A percentile compares a stretch with the other conserved stretches of the same genome.
phyloP scores from a whole-genome alignment of 2,329 filamentous ascomycete genomes.

The Chaetoscypha palmicola region DNA sequence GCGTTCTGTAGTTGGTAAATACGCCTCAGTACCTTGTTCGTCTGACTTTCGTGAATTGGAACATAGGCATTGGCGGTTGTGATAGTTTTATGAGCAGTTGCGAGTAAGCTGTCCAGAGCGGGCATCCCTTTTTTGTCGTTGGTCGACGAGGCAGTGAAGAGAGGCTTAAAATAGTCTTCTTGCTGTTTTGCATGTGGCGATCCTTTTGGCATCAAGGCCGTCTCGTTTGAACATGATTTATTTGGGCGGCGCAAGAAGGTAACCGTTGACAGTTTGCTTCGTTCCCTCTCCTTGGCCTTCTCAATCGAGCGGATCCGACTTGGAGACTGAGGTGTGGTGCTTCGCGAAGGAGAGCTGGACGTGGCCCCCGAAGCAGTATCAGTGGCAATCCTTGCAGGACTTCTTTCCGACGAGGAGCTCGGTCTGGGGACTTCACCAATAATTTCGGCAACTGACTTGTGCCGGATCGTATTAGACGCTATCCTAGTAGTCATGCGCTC shows the following conservation, averaged over 20 bases:
- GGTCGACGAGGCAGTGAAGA: constrained; percentile 49
- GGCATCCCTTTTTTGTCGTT: constrained; percentile 58
- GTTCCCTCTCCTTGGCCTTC: constrained; percentile 46
- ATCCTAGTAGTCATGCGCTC: constrained; percentile 62
- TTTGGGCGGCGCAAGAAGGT: constrained; percentile 65
- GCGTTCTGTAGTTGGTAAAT: constrained; percentile 88
- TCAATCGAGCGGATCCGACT: constrained; percentile 28
- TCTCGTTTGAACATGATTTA: constrained; percentile 33
- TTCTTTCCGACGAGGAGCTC: constrained; percentile 25
- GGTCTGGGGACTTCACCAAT: constrained; percentile 49
- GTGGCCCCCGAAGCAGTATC: constrained; percentile 19
- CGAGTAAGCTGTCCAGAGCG: constrained; percentile 63
- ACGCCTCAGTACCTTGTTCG: constrained; percentile 75
- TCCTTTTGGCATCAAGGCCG: constrained; percentile 12
- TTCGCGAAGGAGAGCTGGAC: constrained; percentile 27
- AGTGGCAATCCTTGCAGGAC: constrained; percentile 9
- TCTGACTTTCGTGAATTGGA: constrained; percentile 77
- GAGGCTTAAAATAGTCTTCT: constrained; percentile 58
- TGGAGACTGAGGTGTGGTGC: constrained; percentile 40
- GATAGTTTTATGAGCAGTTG: constrained; percentile 81
- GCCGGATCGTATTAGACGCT: constrained; percentile 61
- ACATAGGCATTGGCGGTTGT: constrained; percentile 79
- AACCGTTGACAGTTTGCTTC: constrained; percentile 65
- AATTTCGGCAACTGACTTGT: constrained; percentile 69
- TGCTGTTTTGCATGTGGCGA: constrained; percentile 19